Base-by-base conservation (phyloP, 352 stramenopile genomes). In the Globisporangium ultimum region DNA sequence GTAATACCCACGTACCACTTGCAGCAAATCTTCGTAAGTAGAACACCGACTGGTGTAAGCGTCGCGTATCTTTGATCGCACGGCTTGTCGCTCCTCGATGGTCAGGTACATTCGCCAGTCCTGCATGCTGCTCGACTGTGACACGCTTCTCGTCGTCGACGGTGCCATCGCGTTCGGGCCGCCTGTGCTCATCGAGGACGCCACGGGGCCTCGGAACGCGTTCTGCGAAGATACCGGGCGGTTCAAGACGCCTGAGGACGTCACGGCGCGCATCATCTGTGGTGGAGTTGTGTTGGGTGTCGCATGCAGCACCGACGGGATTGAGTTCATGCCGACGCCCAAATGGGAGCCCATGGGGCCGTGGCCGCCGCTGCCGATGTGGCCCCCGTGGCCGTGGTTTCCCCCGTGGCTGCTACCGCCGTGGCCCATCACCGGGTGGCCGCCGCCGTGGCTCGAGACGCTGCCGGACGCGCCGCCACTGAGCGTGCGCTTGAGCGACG, bases 31-130 rank as follows among this genome's bases (percentile, higher is more conserved):
- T 62, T 96, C 87, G 70, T 93, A 96, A 15, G 74, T 89, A 48
- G 76, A 72, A 70, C 87, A 96, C 60, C 80, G 78, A 58, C 77
- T 93, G 22, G 72, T 92, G 69, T 96, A 96, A 7, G 87, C 87
- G 55, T 94, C 84, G 5, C 79, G 77, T 48, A 96, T 94, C 76
- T 93, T 93, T 49, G 82, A 90, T 38, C 87, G 84, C 57, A 96
- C 83, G 43, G 85, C 83, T 69, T 93, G 84, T 42, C 87, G 84
- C 66, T 96, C 87, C 66, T 96, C 87, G 62, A 96, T 93, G n/a
- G 84, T 96, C 57, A 96, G 62, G 58, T 92, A 94, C 84, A 91
- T 93, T 47, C 87, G 74, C 87, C 87, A 96, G 65, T 96, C 85
- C 66, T 91, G 81, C 83, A 92, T 92, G 21, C 68, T 83, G 28